phyloP scores from a whole-genome alignment of 164 flowering plant species.

The Tetrastigma voinierianum region DNA sequence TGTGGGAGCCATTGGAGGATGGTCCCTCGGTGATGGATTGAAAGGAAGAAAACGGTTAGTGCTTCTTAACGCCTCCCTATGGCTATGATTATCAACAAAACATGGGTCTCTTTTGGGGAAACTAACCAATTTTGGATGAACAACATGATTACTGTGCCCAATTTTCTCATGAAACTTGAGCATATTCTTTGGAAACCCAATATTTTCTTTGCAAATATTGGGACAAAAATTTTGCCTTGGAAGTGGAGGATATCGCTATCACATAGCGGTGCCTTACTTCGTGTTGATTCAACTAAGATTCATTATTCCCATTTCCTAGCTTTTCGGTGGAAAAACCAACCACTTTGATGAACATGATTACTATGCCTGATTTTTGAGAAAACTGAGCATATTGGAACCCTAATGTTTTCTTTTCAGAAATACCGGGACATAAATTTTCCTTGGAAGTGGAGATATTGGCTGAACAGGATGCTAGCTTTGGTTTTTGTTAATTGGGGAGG shows the following conservation, averaged over 20 bases:
- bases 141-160: background rate
- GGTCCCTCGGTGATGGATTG: too few species aligned
- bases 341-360: too few species aligned
- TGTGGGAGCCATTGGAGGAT: conserved; percentile 8
- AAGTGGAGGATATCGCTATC: background rate
- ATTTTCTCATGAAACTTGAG: background rate
- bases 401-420: too few species aligned
- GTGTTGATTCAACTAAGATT: too few species aligned
- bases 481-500: background rate
- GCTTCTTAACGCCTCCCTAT: conserved; percentile 23
- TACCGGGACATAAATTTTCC: too few species aligned
- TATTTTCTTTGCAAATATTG: conserved; percentile 1
- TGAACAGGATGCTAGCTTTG: background rate
- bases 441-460: too few species aligned
- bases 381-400: too few species aligned
- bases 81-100: background rate
- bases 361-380: too few species aligned
- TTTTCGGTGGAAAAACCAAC: too few species aligned
- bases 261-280: background rate
- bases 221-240: background rate
- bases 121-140: too few species aligned
- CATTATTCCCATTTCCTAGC: too few species aligned
- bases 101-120: too few species aligned
- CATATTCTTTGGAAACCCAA: background rate
- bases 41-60: conserved; percentile 16